phyloP scores from a whole-genome alignment of 2,329 filamentous ascomycete species.

The Phyllosticta citrichinensis region DNA sequence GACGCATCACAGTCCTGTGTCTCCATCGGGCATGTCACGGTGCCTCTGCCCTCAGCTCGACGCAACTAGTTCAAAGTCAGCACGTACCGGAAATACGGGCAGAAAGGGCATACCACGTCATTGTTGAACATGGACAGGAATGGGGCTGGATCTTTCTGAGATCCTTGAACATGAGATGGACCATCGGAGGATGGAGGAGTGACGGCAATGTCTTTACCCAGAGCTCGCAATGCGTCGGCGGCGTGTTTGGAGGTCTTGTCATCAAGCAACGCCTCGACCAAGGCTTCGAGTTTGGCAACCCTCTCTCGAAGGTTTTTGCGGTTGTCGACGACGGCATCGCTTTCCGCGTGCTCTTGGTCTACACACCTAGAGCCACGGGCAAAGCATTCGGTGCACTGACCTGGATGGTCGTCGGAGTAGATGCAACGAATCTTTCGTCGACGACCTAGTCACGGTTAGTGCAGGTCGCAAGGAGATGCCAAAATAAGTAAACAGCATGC shows the following conservation, averaged over 20 bases:
- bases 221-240: slow-evolving; percentile 16
- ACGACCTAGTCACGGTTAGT: slow-evolving; percentile 25
- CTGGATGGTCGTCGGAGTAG: slow-evolving; percentile 28
- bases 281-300: slow-evolving; percentile 31
- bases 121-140: slow-evolving; percentile 9
- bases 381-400: slow-evolving; percentile 36
- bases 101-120: slow-evolving; percentile 4
- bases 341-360: slow-evolving; percentile 34
- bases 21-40: not conserved
- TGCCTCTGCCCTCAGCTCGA: not conserved
- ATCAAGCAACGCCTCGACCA: slow-evolving; percentile 28
- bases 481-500: slow-evolving; percentile 2
- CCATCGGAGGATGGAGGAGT: not conserved
- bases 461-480: slow-evolving; percentile 16
- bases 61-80: slow-evolving; percentile 6
- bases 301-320: slow-evolving; percentile 34
- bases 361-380: slow-evolving; percentile 36
- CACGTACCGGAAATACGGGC: not conserved
- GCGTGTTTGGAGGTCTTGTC: slow-evolving; percentile 19
- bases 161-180: not conserved
- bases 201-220: not conserved
- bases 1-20: too few relatives aligned
- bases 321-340: slow-evolving; percentile 31
- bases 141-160: not conserved
- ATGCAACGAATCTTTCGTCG: slow-evolving; percentile 42